Conservation (phyloP, 805 yeast species). For the Candida insectalens region DNA sequence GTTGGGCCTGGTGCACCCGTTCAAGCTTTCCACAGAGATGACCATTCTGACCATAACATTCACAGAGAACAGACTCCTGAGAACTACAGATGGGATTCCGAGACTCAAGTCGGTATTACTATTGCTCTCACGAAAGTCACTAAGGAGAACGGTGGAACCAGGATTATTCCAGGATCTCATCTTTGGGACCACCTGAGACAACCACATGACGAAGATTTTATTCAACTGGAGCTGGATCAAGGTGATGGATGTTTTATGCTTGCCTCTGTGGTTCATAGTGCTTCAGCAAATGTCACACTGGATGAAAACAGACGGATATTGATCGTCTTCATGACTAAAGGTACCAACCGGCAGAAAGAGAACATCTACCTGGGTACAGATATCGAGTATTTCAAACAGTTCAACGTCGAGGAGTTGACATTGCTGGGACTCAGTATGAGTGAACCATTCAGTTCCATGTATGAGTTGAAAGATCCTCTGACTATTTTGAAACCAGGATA, state of each 20-base stretch:
- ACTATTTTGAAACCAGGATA: constrained; percentile 6
- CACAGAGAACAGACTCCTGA: constrained; percentile 4
- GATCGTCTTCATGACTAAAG: constrained; percentile 21
- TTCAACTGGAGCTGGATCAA: constrained; percentile 20
- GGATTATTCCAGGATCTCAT: constrained; percentile 23
- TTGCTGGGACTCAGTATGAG: constrained; percentile 12
- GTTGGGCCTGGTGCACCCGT: constrained; percentile 4
- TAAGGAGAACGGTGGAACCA: constrained; percentile 23
- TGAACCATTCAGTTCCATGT: constrained; percentile 12
- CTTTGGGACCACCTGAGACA: constrained; percentile 17
- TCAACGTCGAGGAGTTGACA: constrained; percentile 11
- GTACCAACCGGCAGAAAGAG: constrained; percentile 22
- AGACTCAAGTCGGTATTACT: constrained; percentile 14
- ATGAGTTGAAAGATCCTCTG: constrained; percentile 12
- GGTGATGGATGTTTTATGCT: constrained; percentile 25
- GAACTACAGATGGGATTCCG: constrained; percentile 1
- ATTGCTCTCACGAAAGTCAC: constrained; percentile 20
- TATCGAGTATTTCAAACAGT: constrained; percentile 16
- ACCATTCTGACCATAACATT: constrained; percentile 7
- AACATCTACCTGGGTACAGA: constrained; percentile 16
- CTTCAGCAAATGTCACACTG: constrained; percentile 19
- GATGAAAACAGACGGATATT: constrained; percentile 18
- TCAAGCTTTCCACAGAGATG: constrained; percentile 7
- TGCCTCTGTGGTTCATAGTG: constrained; percentile 23
- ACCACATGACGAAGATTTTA: constrained; percentile 14